A percentile compares a stretch with the other conserved stretches of the same genome.
phyloP scores from a whole-genome alignment of 345 rosid genomes.

The Gossypioides kirkii region DNA sequence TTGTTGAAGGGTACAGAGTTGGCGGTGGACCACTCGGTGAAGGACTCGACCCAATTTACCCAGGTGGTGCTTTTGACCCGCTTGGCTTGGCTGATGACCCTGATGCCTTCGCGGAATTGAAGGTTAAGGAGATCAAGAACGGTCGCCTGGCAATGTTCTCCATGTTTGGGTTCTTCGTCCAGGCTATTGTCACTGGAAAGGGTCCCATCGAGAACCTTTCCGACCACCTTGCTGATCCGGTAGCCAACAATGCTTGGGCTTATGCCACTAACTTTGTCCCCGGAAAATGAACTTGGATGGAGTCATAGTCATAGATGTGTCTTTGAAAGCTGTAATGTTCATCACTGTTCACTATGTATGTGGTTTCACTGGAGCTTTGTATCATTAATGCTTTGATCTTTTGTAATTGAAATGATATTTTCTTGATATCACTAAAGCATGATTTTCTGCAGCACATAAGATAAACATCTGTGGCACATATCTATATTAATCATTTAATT shows the following conservation, averaged over 20 bases:
- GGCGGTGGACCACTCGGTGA: slow-evolving; percentile 98
- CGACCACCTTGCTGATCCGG: slow-evolving; percentile 90
- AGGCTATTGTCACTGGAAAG: slow-evolving; percentile 93
- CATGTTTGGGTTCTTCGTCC: slow-evolving; percentile 93
- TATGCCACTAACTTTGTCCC: slow-evolving; percentile 97
- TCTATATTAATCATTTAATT: no score
- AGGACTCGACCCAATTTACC: slow-evolving; percentile 94
- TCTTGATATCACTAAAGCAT: not conserved
- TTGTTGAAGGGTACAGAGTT: slow-evolving; percentile 87
- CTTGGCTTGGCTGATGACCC: slow-evolving; percentile 92
- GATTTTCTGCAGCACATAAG: not conserved
- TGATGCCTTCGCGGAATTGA: slow-evolving; percentile 87
- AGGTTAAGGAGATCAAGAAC: slow-evolving; percentile 94
- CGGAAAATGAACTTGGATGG: slow-evolving; percentile 51
- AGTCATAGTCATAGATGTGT: not conserved
- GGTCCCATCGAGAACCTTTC: slow-evolving; percentile 88
- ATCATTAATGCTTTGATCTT: slow-evolving; percentile 2
- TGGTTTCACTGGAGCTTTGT: not conserved
- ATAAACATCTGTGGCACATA: no score
- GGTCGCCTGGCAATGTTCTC: slow-evolving; percentile 93
- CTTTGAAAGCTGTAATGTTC: slow-evolving; percentile 12
- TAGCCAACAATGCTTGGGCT: slow-evolving; percentile 94
- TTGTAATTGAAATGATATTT: not conserved
- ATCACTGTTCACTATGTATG: not conserved
- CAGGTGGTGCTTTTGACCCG: slow-evolving; percentile 94